These are phyloP conservation scores for Verbena officinalis DNA, from an alignment of 257 asterid genomes.

Conservation along the genomic window DNA sequence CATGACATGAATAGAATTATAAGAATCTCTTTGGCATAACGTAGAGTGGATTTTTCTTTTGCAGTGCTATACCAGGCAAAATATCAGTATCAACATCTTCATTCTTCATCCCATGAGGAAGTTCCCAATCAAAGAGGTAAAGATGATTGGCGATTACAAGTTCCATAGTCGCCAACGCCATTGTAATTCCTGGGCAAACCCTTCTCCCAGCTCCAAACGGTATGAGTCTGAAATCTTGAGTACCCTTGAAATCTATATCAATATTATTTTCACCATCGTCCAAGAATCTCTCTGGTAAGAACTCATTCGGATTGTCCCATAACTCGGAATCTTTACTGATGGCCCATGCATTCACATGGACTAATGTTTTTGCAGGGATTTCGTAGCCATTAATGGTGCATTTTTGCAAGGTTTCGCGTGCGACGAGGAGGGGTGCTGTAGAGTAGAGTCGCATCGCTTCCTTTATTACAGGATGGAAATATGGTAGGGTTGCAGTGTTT, in stretches of 20 bases:
- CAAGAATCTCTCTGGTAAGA: constrained; percentile 42
- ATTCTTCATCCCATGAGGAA: too few species aligned
- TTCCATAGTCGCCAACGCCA: too few species aligned
- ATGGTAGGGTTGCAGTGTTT: constrained; percentile 16
- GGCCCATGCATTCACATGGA: constrained; percentile 43
- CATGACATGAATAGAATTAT: too few species aligned
- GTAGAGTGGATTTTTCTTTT: too few species aligned
- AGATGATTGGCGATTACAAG: too few species aligned
- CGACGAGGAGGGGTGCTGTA: constrained; percentile 35
- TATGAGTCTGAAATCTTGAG: not conserved
- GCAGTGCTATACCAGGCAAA: too few species aligned
- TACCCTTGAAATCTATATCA: constrained; percentile 29
- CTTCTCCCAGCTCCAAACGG: too few species aligned
- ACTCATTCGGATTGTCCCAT: constrained; percentile 40
- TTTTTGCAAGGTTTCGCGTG: constrained; percentile 30
- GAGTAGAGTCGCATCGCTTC: constrained; percentile 39
- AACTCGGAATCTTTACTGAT: constrained; percentile 32
- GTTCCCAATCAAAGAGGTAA: too few species aligned
- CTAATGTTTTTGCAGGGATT: constrained; percentile 38
- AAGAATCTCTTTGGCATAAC: too few species aligned
- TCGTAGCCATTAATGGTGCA: constrained; percentile 32
- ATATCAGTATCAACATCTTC: too few species aligned
- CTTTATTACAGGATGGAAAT: constrained; percentile 33
- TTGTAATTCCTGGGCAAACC: too few species aligned
- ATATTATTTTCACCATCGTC: not conserved